Evolutionary conservation across 2,329 filamentous ascomycete genomes (phyloP).

Genomic region (Colletotrichum truncatum): DNA sequence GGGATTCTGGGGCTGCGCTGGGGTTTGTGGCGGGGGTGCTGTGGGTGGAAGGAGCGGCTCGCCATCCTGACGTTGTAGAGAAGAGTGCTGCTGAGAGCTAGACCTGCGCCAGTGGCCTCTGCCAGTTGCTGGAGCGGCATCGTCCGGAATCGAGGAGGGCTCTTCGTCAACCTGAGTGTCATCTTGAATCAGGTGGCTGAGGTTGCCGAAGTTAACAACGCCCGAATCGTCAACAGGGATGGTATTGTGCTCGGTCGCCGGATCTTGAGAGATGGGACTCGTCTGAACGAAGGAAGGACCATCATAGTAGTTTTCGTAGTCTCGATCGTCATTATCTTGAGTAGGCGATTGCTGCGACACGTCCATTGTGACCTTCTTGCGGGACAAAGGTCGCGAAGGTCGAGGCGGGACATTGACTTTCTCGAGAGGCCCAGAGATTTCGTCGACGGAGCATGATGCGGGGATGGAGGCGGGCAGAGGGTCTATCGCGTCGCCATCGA

Average conservation of each 20-base stretch:
- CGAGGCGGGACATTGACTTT: constrained; percentile 27
- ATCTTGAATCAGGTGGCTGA: constrained; percentile 45
- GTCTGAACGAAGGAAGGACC: constrained; percentile 24
- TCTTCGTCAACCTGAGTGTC: constrained; percentile 54
- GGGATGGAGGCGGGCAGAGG: not conserved
- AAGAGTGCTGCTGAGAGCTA: constrained; percentile 43
- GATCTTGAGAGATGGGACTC: constrained; percentile 31
- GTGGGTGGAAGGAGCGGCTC: constrained; percentile 42
- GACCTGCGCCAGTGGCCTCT: constrained; percentile 49
- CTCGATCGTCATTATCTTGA: constrained; percentile 64
- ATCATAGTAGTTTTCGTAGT: constrained; percentile 53
- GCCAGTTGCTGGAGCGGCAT: constrained; percentile 47
- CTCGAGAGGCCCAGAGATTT: not conserved
- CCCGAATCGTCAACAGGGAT: constrained; percentile 59
- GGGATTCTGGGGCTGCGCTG: constrained; percentile 57
- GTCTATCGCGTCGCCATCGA: constrained; percentile 13
- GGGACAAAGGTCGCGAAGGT: constrained; percentile 1
- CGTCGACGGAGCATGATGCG: constrained; percentile 11
- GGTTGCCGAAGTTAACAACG: constrained; percentile 55
- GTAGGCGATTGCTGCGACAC: constrained; percentile 63
- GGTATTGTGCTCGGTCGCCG: constrained; percentile 40
- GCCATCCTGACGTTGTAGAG: constrained; percentile 19
- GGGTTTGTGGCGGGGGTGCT: constrained; percentile 55
- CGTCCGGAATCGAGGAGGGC: constrained; percentile 36
- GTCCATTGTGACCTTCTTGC: constrained; percentile 47